Evolutionary conservation across 345 rosid species (phyloP), one percentile per base, ranked within the genome.

Genomic region (Eucalyptus microcorys): DNA sequence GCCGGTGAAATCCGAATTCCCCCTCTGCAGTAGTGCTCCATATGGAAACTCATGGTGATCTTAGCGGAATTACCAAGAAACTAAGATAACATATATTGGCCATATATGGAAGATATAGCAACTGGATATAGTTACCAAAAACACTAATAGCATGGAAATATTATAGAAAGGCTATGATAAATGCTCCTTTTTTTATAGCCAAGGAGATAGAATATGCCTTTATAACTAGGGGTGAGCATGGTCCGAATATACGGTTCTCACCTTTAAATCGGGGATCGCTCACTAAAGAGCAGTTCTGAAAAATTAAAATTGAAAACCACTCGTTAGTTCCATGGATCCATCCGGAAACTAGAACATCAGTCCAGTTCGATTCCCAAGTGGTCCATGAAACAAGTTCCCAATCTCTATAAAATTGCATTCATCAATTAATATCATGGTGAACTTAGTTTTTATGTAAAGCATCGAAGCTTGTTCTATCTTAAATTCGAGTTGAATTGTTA

Each of bases 311-410:
- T 52, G 10, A 19, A 19, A 52, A 52, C 57, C 24, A 19, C 24
- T 52, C 4, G 1, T 52, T 52, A 52, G 10, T 19, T 52, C 2
- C 24, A 52, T 19, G 2, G 24, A 52, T 52, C 4, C 10, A 52
- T 0, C 4, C 10, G 0, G 4, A 52, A 52, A 52, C 24, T 19
- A 52, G 2, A 52, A 52, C 24, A 52, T 52, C 2, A 0, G 57
- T 52, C 57, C 0, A 52, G 4, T 52, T 52, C 2, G 1, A 52
- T 52, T 52, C 4, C 4, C 4, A 52, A 52, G 55, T 7, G 10
- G 4, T 52, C 4, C 10, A 52, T 52, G 57, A 19, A 52, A 52
- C 57, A 4, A 19, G 2, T 52, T 52, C 57, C 9, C 57, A 19
- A 52, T 52, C 10, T 52, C 24, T 52, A 52, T 52, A 52, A 52